Evolutionary conservation across 2,329 filamentous ascomycete genomes (phyloP), one percentile per base, ranked within the genome.

Genomic region (Xylariaceae sp.): DNA sequence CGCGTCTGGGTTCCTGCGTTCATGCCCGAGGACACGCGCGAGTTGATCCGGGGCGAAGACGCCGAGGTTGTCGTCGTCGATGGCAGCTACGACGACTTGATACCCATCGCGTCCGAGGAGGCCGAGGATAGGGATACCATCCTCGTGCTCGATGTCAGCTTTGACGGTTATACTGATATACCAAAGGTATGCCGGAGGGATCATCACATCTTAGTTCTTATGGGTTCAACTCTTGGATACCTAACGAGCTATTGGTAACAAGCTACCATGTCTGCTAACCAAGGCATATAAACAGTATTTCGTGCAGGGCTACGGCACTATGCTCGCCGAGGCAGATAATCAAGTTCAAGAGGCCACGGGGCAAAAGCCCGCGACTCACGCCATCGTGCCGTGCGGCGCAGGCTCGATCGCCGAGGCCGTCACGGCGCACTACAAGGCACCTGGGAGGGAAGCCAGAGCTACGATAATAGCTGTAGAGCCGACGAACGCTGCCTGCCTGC

Each of bases 261-360:
- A n/a, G n/a, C n/a, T n/a, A n/a, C n/a, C n/a, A n/a, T n/a, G n/a
- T n/a, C n/a, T n/a, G 9, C 14, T 33, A 15, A 15, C 38, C 44
- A 35, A 50, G 24, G 23, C 14, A 5, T 30, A 5, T 32, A 11
- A n/a, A 9, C 32, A 75, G 59, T 88, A 82, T 78, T 83, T 89
- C 15, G 81, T 88, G 0, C 78, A 90, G 44, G 86, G 86, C 0
- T 92, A 90, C 52, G 69, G 69, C 4, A 88, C 84, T 0, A 81
- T 89, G 73, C 65, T 89, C 45, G 57, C 62, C 3, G 86, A 92
- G 54, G 66, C 77, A 0, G 82, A 88, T 34, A 56, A 66, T 14
- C 83, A 89, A 53, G 54, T 82, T 8, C 54, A 67, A 0, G 59
- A 62, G 0, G 48, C 64, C 1, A 56, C 62, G 0, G 59, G 54